phyloP scores from a whole-genome alignment of 768 basidiomycete species.

The Coprinopsis sp. region DNA sequence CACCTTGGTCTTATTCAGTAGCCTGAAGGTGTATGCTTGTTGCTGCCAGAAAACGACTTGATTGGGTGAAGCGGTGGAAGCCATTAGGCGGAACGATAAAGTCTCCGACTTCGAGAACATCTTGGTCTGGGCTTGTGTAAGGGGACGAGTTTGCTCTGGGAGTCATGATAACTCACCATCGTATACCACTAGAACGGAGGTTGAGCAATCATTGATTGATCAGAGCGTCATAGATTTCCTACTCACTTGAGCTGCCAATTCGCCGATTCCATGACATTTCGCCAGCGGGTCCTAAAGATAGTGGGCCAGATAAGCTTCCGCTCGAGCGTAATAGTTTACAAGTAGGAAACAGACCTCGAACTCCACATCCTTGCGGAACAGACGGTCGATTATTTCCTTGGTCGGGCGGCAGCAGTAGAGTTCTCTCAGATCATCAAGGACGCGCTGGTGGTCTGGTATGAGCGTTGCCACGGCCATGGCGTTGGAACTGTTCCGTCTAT shows the following conservation, averaged over 20 bases:
- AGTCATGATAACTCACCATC: conserved; percentile 33
- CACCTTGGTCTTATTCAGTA: conserved; percentile 50
- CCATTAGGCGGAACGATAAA: conserved; percentile 50
- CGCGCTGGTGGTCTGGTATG: conserved; percentile 38
- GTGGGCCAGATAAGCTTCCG: not conserved
- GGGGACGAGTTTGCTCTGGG: not conserved
- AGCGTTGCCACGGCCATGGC: conserved; percentile 22
- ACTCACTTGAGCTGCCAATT: conserved; percentile 54
- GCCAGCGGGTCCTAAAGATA: conserved; percentile 43
- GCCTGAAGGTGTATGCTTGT: conserved; percentile 56
- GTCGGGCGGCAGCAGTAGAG: conserved; percentile 54
- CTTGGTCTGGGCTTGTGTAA: conserved; percentile 42
- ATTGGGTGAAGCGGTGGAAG: conserved; percentile 55
- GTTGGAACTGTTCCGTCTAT: conserved; percentile 36
- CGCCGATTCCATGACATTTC: conserved; percentile 43
- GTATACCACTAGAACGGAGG: conserved; percentile 42
- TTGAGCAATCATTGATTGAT: conserved; percentile 4
- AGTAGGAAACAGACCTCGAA: conserved; percentile 41
- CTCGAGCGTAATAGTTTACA: not conserved
- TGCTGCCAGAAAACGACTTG: conserved; percentile 55
- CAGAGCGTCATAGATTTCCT: not conserved
- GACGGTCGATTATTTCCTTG: conserved; percentile 44
- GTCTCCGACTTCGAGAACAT: conserved; percentile 48
- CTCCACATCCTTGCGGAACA: conserved; percentile 49
- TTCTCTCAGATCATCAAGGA: conserved; percentile 55